A percentile compares a stretch with the other conserved stretches of the same genome.
These are phyloP conservation scores for Saprolegnia parasitica DNA, from an alignment of 352 stramenopile genomes.

Conservation along the genomic window DNA sequence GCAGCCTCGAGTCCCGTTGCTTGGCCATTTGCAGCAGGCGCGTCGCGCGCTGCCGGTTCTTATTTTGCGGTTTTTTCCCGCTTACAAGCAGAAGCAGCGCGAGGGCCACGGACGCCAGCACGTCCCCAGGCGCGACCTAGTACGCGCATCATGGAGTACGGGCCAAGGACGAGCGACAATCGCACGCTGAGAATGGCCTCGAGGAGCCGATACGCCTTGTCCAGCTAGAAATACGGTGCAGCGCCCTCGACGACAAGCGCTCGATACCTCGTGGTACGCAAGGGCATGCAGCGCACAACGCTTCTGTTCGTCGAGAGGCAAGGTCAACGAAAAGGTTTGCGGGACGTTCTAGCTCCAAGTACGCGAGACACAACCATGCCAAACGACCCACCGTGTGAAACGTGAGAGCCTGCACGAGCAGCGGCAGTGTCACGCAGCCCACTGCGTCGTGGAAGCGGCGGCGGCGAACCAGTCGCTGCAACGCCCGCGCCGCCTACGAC, in stretches of 20 bases:
- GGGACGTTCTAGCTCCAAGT: neutral
- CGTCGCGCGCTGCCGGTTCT: constrained; percentile 36
- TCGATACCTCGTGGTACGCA: constrained; percentile 12
- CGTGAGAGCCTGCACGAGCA: neutral
- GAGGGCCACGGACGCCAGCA: constrained; percentile 5
- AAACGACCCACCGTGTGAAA: neutral
- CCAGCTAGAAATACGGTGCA: constrained; percentile 22
- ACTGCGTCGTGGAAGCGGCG: constrained; percentile 2
- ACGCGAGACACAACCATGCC: neutral
- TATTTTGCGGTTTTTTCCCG: neutral
- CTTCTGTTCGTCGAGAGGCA: neutral
- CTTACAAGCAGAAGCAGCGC: constrained; percentile 14
- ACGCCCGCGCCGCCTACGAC: constrained; percentile 3
- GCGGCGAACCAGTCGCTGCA: constrained; percentile 11
- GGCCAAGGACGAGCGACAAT: neutral
- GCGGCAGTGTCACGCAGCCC: neutral
- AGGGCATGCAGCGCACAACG: constrained; percentile 17
- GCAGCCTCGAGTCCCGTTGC: constrained; percentile 30
- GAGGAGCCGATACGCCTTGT: neutral
- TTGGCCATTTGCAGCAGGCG: constrained; percentile 37
- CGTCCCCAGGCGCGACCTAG: neutral
- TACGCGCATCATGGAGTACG: no score
- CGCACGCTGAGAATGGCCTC: constrained; percentile 4
- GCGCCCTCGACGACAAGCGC: no score
- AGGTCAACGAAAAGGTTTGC: neutral